Evolutionary conservation across 805 yeast species (phyloP), one percentile per base, ranked within the genome.

Genomic region (Diddensiella santjacobensis): DNA sequence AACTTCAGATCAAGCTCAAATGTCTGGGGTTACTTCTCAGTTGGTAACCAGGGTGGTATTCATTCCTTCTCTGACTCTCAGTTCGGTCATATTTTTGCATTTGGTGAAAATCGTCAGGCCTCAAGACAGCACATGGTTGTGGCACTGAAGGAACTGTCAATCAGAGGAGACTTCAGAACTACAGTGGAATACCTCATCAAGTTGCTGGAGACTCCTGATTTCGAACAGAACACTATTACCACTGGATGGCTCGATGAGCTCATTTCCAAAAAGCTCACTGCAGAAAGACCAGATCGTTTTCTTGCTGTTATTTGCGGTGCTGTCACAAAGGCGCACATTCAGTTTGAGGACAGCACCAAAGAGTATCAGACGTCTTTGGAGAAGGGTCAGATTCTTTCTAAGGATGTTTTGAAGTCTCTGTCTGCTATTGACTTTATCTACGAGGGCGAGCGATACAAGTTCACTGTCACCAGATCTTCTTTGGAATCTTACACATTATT

Each of bases 11-110:
- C 99, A 2, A 84, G 95, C 30, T 89, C 97, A 6, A 91, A 93
- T 60, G 99, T 95, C 43, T 93, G 99, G 99, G 99, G 99, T 74
- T 93, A 93, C 69, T 93, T 93, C 79, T 88, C 96, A 17, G 98
- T 93, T 46, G 88, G 93, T 59, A 89, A 87, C 71, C 91, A 87
- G 67, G 95, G 98, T 53, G 90, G 96, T 45, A 95, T 93, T 62
- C 99, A 93, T 71, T 89, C 97, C 3, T 95, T 89, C 73, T 85
- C 96, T 24, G 99, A 93, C 70, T 91, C 99, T 48, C 99, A 93
- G 71, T 93, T 93, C 63, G 99, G 99, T 68, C 99, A 93, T 69
- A 93, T 93, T 54, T 93, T 93, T 68, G 97, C 99, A 29, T 95
- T 91, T 70, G 99, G 99, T 68, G 99, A 93, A 73, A 91, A 90